Evolutionary conservation across 2,329 filamentous ascomycete species (phyloP).

Genomic region (Endoconidiophora polonica): DNA sequence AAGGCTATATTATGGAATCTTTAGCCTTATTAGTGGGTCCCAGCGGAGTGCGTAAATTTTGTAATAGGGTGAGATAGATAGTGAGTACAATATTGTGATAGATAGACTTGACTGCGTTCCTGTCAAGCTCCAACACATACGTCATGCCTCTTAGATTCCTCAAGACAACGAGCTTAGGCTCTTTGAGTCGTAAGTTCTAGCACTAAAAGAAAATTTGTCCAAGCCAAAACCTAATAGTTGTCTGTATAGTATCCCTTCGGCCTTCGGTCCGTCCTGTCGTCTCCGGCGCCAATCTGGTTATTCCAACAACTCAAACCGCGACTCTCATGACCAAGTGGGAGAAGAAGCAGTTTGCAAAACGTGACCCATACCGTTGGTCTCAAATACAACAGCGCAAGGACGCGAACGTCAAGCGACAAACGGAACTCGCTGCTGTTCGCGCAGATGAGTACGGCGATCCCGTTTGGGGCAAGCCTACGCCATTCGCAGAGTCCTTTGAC

Average conservation of each 20-base stretch:
- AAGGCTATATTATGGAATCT: constrained; percentile 9
- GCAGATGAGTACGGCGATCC: constrained; percentile 56
- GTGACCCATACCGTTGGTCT: constrained; percentile 67
- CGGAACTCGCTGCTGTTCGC: constrained; percentile 49
- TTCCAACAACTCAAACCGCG: constrained; percentile 48
- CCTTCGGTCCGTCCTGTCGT: constrained; percentile 30
- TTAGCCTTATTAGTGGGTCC: constrained; percentile 11
- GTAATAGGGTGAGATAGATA: constrained; percentile 4
- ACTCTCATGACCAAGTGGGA: constrained; percentile 41
- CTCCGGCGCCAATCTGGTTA: constrained; percentile 27
- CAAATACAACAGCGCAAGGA: constrained; percentile 72
- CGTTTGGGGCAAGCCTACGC: constrained; percentile 59
- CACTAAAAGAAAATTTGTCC: constrained; percentile 15
- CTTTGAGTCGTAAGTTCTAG: constrained; percentile 38
- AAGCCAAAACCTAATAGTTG: constrained; percentile 4
- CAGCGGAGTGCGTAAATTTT: constrained; percentile 12
- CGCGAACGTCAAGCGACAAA: constrained; percentile 61
- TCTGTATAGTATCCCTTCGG: constrained; percentile 39
- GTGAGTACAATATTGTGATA: constrained; percentile 5
- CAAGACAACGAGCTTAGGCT: constrained; percentile 40
- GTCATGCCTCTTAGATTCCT: constrained; percentile 54
- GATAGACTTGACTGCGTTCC: not conserved
- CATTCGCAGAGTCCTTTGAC: constrained; percentile 72
- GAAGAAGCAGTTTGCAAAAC: constrained; percentile 47
- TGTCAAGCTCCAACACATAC: constrained; percentile 12